Evolutionary conservation across 2,329 filamentous ascomycete genomes (phyloP).

Genomic region (Ascosphaera apis): DNA sequence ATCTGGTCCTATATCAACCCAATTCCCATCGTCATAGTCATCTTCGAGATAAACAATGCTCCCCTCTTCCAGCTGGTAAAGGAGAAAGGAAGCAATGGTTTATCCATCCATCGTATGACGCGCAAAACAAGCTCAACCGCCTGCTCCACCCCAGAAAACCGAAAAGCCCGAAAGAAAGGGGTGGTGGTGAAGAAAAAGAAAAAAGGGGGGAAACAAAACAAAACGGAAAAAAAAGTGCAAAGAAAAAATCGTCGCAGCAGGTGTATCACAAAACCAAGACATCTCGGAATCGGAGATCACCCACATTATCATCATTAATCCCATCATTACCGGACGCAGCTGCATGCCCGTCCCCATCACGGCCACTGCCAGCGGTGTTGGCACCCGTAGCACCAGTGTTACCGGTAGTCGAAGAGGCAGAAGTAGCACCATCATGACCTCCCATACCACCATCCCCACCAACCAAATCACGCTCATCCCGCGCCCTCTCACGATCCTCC

Average conservation of each 20-base stretch:
- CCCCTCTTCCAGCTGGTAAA: constrained; percentile 11
- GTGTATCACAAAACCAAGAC: constrained; percentile 12
- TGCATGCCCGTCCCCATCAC: background rate
- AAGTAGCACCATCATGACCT: background rate
- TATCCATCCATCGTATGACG: background rate
- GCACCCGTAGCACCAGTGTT: too few relatives aligned
- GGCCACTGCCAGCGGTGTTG: too few relatives aligned
- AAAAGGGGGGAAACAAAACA: constrained; percentile 4
- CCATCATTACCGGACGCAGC: constrained; percentile 19
- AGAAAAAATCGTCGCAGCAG: constrained; percentile 3
- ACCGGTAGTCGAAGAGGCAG: too few relatives aligned
- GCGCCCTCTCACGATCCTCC: background rate
- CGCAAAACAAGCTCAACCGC: background rate
- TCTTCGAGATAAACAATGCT: constrained; percentile 17
- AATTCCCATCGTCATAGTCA: background rate
- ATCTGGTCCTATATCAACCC: background rate
- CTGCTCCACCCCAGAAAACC: constrained; percentile 1
- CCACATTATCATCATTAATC: constrained; percentile 39
- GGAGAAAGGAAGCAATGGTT: too few relatives aligned
- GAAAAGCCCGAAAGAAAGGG: constrained; percentile 1
- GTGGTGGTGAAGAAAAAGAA: constrained; percentile 1
- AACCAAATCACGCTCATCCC: background rate
- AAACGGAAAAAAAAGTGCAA: constrained; percentile 2
- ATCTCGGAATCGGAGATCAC: constrained; percentile 38
- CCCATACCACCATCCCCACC: background rate